Evolutionary conservation across 148 eudicot genomes (phyloP), one percentile per base, ranked within the genome.

Genomic region (Fallopia convolvulus): DNA sequence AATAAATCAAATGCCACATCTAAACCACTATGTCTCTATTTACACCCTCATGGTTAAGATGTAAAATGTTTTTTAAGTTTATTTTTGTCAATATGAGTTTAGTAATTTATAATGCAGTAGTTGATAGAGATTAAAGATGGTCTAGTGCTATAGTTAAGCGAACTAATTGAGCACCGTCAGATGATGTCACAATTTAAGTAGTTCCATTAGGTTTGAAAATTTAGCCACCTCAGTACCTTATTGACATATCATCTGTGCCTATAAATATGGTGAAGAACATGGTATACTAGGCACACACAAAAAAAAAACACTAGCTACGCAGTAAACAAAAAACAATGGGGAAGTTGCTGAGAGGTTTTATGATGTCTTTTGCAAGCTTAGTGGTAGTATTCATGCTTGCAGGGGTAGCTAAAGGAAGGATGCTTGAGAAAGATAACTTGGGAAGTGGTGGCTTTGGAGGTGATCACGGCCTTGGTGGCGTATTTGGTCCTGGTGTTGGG

Each of bases 301-400:
- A 68, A 21, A 32, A 68, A 36, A 48, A 68, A 32, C 6, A 68
- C 72, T 12, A 66, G 9, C 72, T 66, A 68, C 18, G 41, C 20
- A 36, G 11, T 61, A 36, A 65, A 39, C 18, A 68, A 39, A 65
- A 65, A 68, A 33, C 15, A 46, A 68, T 68, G 72, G 72, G 72
- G 44, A 36, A 36, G 44, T 68, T 68, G 21, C 3, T 68, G 44
- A 68, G 20, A 8, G 15, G 72, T 68, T 15, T 23, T 68, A 36
- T 68, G 20, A 39, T 68, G 72, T 68, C 72, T 68, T 15, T 68
- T 68, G 72, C 72, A 33, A 68, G 72, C 72, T 36, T 68, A 68
- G 21, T 39, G 10, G n/a, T 68, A 68, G 72, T 68, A 21, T 36
- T 17, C 0, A 68, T 68, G 46, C 44, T 68, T 36, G 72, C n/a